These are phyloP conservation scores for Beta macrorhiza DNA, from an alignment of 179 eudicot genomes.

Conservation along the genomic window DNA sequence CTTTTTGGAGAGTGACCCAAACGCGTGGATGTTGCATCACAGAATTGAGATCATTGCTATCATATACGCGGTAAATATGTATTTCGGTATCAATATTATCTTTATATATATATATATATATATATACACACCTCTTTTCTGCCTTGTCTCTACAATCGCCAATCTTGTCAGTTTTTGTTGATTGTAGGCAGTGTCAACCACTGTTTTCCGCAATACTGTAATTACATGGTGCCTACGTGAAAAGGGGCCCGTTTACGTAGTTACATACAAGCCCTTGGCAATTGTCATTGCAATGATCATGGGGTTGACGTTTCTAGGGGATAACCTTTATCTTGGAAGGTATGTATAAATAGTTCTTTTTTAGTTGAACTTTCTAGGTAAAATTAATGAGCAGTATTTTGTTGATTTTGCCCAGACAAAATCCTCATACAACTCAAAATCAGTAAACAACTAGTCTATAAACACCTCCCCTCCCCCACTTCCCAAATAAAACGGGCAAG, in stretches of 20 bases:
- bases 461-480: no score
- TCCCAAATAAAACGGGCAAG: no score
- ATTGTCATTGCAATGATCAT: constrained; percentile 58
- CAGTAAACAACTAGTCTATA: no score
- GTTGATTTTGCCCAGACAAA: background rate
- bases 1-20: constrained; percentile 35
- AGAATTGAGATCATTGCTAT: constrained; percentile 38
- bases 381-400: background rate
- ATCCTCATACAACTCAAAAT: no score
- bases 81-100: background rate
- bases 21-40: constrained; percentile 36
- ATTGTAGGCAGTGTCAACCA: constrained; percentile 36
- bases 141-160: background rate
- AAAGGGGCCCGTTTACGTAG: constrained; percentile 63
- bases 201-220: constrained; percentile 42
- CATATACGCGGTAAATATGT: constrained; percentile 34
- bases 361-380: background rate
- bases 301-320: constrained; percentile 53
- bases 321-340: constrained; percentile 49
- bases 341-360: constrained; percentile 3
- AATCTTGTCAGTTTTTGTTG: background rate
- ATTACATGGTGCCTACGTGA: constrained; percentile 47
- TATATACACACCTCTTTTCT: background rate
- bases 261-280: constrained; percentile 68
- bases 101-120: background rate